Percentiles rank a stretch among this genome's conserved stretches.
Conservation (phyloP, 805 yeast species). For the Isabelozyma gotoi region DNA sequence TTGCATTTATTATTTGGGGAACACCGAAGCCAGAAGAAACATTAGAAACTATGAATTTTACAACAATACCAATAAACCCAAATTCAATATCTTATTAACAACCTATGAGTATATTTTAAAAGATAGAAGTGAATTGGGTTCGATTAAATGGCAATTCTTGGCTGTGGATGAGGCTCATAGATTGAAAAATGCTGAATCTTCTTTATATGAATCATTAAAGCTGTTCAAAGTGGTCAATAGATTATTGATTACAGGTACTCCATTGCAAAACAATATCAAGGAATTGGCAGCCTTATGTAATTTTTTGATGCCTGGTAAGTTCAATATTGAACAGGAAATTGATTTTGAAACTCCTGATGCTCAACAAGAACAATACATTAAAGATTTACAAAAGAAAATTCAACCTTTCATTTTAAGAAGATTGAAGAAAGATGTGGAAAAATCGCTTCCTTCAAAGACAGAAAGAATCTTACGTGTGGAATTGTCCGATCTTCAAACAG, state of each 20-base stretch:
- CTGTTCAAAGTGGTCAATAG: slow-evolving; percentile 84
- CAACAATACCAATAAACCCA: slow-evolving; percentile 63
- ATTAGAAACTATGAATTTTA: slow-evolving; percentile 86
- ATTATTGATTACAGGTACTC: slow-evolving; percentile 94
- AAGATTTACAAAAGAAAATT: slow-evolving; percentile 77
- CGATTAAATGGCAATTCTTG: slow-evolving; percentile 89
- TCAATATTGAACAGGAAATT: slow-evolving; percentile 88
- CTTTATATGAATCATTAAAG: slow-evolving; percentile 82
- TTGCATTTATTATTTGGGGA: slow-evolving; percentile 90
- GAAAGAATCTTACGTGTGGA: slow-evolving; percentile 95
- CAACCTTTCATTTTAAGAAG: slow-evolving; percentile 93
- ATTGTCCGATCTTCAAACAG: slow-evolving; percentile 90
- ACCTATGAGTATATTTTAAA: slow-evolving; percentile 96
- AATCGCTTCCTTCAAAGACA: slow-evolving; percentile 91
- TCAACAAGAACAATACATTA: slow-evolving; percentile 85
- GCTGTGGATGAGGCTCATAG: slow-evolving; percentile 99
- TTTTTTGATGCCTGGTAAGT: slow-evolving; percentile 93
- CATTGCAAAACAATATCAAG: slow-evolving; percentile 91
- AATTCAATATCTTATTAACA: slow-evolving; percentile 88
- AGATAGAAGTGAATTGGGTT: slow-evolving; percentile 77
- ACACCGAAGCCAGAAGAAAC: slow-evolving; percentile 76
- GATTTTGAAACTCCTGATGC: slow-evolving; percentile 88
- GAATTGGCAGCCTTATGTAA: slow-evolving; percentile 94
- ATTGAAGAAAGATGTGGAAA: slow-evolving; percentile 95
- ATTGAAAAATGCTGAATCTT: slow-evolving; percentile 89